Evolutionary conservation across 208 protist genomes (phyloP), one percentile per base, ranked within the genome.

Genomic region (Angomonas deanei): DNA sequence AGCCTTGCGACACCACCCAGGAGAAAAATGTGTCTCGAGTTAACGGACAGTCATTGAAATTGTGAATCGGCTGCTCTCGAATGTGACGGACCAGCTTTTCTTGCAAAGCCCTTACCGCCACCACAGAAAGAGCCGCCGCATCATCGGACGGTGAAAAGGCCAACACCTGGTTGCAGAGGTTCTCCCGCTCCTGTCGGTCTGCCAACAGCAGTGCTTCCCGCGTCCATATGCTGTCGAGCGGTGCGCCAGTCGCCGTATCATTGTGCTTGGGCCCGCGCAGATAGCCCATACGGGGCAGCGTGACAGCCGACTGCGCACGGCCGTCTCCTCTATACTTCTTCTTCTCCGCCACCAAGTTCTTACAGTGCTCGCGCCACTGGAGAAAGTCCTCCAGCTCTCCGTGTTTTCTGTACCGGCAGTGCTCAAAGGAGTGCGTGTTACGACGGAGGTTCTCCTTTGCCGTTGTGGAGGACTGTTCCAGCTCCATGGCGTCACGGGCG

Each of bases 351-450:
- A 93, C 80, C 38, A 82, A 79, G 8, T 53, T 17, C 2, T 74
- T 68, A 62, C 84, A 94, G n/a, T 61, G 19, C 32, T 39, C 55
- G 19, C 88, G 76, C 59, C 72, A 82, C n/a, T 60, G 63, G 0
- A 89, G 42, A 55, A 74, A 72, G 4, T 78, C 61, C 63, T 83
- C 75, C 66, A 94, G 54, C 2, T 84, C 66, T 0, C 72, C 68
- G 24, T 94, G 79, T 48, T 77, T 63, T 10, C 27, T 24, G 59
- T 78, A 79, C 30, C 78, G 74, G 27, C 74, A 54, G 52, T 91
- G 65, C 3, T 90, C 84, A 68, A 94, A 94, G 23, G 31, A 39
- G 55, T 86, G 72, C 1, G 66, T 69, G 59, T 61, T 59, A 10
- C 69, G 60, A 27, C 68, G 67, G 10, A 80, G 5, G 56, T 76